Base-by-base conservation (phyloP, 805 yeast species). In the Naumovozyma baii region DNA sequence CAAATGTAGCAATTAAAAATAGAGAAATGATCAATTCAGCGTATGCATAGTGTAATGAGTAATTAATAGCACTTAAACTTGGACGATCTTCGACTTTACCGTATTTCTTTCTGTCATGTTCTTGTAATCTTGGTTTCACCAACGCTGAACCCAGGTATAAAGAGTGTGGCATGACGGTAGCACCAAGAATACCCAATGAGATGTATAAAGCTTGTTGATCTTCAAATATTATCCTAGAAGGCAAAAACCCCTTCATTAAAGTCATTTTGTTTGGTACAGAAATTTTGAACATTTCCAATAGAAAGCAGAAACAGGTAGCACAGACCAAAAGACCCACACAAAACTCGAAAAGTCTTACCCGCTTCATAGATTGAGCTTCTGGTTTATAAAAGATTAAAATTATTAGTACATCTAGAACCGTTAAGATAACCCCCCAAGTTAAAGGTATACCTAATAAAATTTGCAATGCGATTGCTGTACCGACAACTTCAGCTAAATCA, bases 111-210 rank as follows among this genome's bases (percentile, higher is more conserved):
- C 70, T 49, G 57, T 87, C 96, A 50, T 68, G 86, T 20, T 84
- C 94, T 48, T 72, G 70, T 33, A 87, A 66, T 47, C 96, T 72
- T 18, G 95, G 83, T 57, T 86, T 94, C 5, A 86, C 96, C 37
- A 87, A 66, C 4, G 92, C 90, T 0, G 92, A 81, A 1, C 95
- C 95, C 40, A 87, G 64, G 51, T 82, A 85, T 37, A 87, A 64
- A 1, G 88, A 79, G 55, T 87, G 95, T 2, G 96, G 96, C 96
- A 87, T 87, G 18, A 87, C 95, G 0, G 95, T 87, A 9, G 96
- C 95, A 18, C 96, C 96, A 39, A 86, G 67, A 36, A 87, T 83
- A 18, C 94, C 95, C 48, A 88, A 68, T 18, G 90, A 76, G 16
- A 85, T 64, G 53, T 79, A 86, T 20, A 83, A 62, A 0, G 94